Base-by-base conservation (phyloP, 2,329 filamentous ascomycete genomes). In the Chaetomiaceae sp. region DNA sequence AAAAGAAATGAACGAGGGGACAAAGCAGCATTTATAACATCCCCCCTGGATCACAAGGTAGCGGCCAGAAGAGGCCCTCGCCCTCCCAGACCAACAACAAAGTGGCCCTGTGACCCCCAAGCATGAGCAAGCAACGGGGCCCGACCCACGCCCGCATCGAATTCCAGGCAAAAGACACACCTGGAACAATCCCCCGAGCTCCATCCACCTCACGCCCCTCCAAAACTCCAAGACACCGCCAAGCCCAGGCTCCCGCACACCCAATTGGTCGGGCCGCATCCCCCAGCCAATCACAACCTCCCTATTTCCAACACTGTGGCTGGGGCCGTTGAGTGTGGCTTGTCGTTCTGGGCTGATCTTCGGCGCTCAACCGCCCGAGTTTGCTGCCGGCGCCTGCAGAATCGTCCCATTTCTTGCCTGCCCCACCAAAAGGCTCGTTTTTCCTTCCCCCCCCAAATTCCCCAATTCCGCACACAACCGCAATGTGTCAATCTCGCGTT, bases 301-400 rank as follows among this genome's bases (percentile, higher is more conserved):
- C 2, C 17, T 53, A 62, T 62, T 62, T 54, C 34, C 34, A 62
- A 62, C 48, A 50, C 50, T 20, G 55, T 58, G 59, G 60, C 59
- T 60, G 34, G 47, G 45, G 5, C 4, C 35, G 35, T 38, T 21
- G 17, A 25, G 27, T 35, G 58, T 56, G 59, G 58, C 58, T 62
- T 62, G 57, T 62, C 56, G 53, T 58, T 61, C 55, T 62, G 59
- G 59, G 55, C 59, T 60, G 60, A 62, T 61, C 25, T 31, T 10
- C 6, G 38, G 33, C 33, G 17, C 39, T 8, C 21, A 25, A 19
- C 16, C 33, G 27, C 19, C 16, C 48, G 5, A 33, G 21, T 40
- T 21, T 27, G 19, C 30, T 19, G 37, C 30, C 35, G 38, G 45
- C 20, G 31, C 16, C 19, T 14, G 14, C 19, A 31, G 10, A 43